Evolutionary conservation across 768 basidiomycete genomes (phyloP).

Genomic region (Naganishia kalamii): DNA sequence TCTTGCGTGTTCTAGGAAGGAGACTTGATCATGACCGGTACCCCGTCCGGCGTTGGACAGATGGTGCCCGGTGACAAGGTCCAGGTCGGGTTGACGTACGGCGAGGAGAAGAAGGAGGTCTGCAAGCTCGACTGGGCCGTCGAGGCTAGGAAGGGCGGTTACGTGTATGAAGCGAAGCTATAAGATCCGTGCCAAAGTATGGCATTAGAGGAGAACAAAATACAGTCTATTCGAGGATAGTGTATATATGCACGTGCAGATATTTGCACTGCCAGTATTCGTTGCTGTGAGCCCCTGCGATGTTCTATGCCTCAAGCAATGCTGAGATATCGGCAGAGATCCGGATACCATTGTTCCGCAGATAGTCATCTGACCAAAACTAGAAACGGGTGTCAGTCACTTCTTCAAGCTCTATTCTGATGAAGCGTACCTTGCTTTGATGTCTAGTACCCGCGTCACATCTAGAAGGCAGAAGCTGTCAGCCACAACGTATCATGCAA

Average conservation of each 20-base stretch:
- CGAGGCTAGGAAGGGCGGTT: constrained; percentile 64
- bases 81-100: constrained; percentile 63
- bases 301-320: no score
- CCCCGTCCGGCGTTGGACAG: constrained; percentile 83
- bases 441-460: constrained; percentile 88
- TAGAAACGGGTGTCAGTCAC: not conserved
- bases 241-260: no score
- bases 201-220: not conserved
- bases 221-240: no score
- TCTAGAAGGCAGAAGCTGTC: constrained; percentile 45
- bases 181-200: not conserved
- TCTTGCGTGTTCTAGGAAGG: constrained; percentile 58
- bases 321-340: constrained; percentile 30
- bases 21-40: constrained; percentile 76
- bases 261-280: no score
- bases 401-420: not conserved
- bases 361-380: constrained; percentile 46
- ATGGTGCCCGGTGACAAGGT: constrained; percentile 69
- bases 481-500: not conserved
- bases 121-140: constrained; percentile 62
- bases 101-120: constrained; percentile 52
- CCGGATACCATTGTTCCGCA: constrained; percentile 28
- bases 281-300: no score
- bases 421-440: constrained; percentile 70
- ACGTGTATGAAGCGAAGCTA: constrained; percentile 53